A percentile compares a stretch with the other conserved stretches of the same genome.
phyloP scores from a whole-genome alignment of 306 rosid species.

The Coriaria nepalensis region DNA sequence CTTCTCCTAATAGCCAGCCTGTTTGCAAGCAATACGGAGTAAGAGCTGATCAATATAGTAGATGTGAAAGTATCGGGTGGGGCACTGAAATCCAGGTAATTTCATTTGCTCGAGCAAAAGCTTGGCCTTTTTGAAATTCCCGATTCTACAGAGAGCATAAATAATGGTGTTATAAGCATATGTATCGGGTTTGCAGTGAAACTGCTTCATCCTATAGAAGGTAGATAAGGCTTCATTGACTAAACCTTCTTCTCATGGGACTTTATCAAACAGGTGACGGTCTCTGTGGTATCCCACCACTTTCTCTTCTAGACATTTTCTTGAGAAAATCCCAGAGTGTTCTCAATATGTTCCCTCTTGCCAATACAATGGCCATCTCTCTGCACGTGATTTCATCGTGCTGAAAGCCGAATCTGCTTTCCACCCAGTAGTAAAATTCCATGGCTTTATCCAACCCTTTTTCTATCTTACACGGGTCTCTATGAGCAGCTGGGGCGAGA shows the following conservation, averaged over 20 bases:
- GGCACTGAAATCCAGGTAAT: conserved; percentile 69
- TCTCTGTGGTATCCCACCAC: conserved; percentile 32
- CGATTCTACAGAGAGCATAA: conserved; percentile 54
- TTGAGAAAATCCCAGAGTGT: conserved; percentile 57
- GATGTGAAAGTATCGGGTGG: conserved; percentile 69
- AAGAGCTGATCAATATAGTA: conserved; percentile 55
- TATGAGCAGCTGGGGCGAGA: conserved; percentile 63
- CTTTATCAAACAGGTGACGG: conserved; percentile 77
- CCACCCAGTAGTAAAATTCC: conserved; percentile 71
- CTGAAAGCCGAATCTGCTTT: conserved; percentile 30
- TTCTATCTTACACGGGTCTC: conserved; percentile 34
- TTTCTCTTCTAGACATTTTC: conserved; percentile 30
- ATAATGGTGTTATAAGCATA: conserved; percentile 53
- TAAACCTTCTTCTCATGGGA: conserved; percentile 70
- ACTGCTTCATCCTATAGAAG: conserved; percentile 66
- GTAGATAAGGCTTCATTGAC: conserved; percentile 46
- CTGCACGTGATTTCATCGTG: conserved; percentile 55
- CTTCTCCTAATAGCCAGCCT: conserved; percentile 66
- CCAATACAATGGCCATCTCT: conserved; percentile 68
- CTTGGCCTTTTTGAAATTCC: conserved; percentile 55
- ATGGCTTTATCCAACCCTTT: conserved; percentile 46
- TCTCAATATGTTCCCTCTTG: conserved; percentile 28
- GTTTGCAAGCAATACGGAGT: conserved; percentile 51
- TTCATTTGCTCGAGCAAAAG: conserved; percentile 75
- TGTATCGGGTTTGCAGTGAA: conserved; percentile 56